Base-by-base conservation (phyloP, 371 early-diverging fungal species). In the Zancudomyces culisetae region DNA sequence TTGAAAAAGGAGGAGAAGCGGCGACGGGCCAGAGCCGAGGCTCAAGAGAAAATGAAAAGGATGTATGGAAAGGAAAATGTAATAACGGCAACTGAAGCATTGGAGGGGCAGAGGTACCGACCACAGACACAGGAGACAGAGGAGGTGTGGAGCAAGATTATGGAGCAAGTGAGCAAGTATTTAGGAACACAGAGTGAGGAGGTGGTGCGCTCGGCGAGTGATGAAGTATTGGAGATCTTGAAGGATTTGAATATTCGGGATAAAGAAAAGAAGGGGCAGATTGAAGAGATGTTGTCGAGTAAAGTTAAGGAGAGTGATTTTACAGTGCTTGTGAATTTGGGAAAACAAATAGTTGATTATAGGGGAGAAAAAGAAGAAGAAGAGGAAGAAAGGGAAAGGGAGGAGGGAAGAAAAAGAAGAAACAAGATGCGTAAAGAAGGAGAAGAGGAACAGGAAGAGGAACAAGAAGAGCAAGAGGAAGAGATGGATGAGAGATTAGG, bases 91-190 rank as follows among this genome's bases (percentile, higher is more conserved):
- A 87, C 95, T 23, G 90, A 89, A 28, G 86, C 86, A 54, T 74
- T 84, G 56, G 97, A 92, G 56, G 83, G 83, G 6, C 68, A 82
- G 18, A 73, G 74, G 40, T 97, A 97, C 60, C 74, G 83, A 43
- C 98, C 98, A 30, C 79, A 83, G 48, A 92, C 94, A 2, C 82
- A 80, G 56, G 92, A 95, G 63, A 94, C 94, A n/a, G 75, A 77
- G n/a, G 77, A 77, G 58, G 75, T 85, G 2, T 93, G 89, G 62
- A 92, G 92, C 55, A 73, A 88, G 24, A 78, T 97, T 29, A 63
- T 95, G 45, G 70, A 85, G 0, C 86, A 89, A 63, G 70, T 89
- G 15, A 77, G 81, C 51, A 71, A 74, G 19, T 75, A 79, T 51
- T 74, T 95, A 49, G 91, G 90, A 49, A 95, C 90, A 61, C 83